phyloP scores from a whole-genome alignment of 345 rosid genomes.

The Citrus australasica region DNA sequence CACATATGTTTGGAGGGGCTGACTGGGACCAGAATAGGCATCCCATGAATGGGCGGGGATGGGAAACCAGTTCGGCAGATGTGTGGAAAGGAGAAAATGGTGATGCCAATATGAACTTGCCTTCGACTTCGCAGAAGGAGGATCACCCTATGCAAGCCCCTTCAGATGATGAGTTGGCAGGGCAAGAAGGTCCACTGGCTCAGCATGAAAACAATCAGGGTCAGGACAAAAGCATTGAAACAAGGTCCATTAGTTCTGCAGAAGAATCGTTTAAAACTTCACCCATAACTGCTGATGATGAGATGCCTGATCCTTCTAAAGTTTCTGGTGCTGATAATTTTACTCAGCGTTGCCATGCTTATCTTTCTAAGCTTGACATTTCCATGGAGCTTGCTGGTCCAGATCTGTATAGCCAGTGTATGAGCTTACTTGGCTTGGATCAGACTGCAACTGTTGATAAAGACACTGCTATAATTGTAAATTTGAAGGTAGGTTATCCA shows the following conservation, averaged over 20 bases:
- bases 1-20: slow-evolving; percentile 59
- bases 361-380: slow-evolving; percentile 86
- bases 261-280: slow-evolving; percentile 37
- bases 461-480: slow-evolving; percentile 42
- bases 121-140: slow-evolving; percentile 58
- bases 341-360: slow-evolving; percentile 32
- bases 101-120: slow-evolving; percentile 50
- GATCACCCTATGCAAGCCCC: slow-evolving; percentile 46
- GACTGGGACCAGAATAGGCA: slow-evolving; percentile 92
- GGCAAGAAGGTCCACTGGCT: slow-evolving; percentile 38
- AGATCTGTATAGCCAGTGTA: slow-evolving; percentile 51
- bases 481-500: slow-evolving; percentile 53
- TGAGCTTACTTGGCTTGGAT: slow-evolving; percentile 37
- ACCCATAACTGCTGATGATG: slow-evolving; percentile 31
- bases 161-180: slow-evolving; percentile 42
- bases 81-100: slow-evolving; percentile 81
- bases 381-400: slow-evolving; percentile 70
- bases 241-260: slow-evolving; percentile 34
- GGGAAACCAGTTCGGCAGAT: slow-evolving; percentile 69
- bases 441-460: slow-evolving; percentile 35
- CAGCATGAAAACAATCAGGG: slow-evolving; percentile 36
- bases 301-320: slow-evolving; percentile 36
- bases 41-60: slow-evolving; percentile 55
- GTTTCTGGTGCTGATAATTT: slow-evolving; percentile 21
- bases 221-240: slow-evolving; percentile 46